Base-by-base conservation (phyloP, 2,329 filamentous ascomycete genomes). In the Beauveria brongniartii region DNA sequence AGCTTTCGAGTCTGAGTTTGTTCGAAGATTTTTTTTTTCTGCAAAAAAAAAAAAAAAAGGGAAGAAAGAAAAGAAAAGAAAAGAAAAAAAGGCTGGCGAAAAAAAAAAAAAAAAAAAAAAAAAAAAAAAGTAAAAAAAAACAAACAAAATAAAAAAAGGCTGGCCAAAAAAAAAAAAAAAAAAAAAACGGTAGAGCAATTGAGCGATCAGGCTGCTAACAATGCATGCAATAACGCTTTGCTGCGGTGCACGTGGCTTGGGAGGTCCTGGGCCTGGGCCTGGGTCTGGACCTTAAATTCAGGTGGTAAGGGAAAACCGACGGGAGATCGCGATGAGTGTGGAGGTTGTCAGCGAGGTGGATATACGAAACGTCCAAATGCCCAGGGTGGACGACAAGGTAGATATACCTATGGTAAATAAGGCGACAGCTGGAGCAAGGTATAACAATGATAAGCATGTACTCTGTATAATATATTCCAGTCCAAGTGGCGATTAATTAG, bases 171-270 rank as follows among this genome's bases (percentile, higher is more conserved):
- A n/a, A n/a, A n/a, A n/a, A n/a, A n/a, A n/a, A n/a, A n/a, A n/a
- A n/a, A 10, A 18, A 34, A 34, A 34, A 14, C 12, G 48, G 16
- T 26, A 55, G 30, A n/a, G 53, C 53, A 22, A 44, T 12, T 4
- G 40, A 30, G 53, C 53, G 46, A 30, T 34, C 46, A 20, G 37
- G 18, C 30, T 59, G 47, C n/a, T 59, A 28, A 60, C 28, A 53
- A 28, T 46, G 48, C 40, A 28, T 53, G 57, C 28, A 54, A 53
- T 47, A 53, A 54, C 47, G 48, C 26, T 54, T 54, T 20, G 50
- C 28, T 40, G 34, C 26, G 20, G 57, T 54, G 37, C 56, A 50
- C 20, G 57, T 60, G 57, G 57, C 57, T 60, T 54, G 40, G 41
- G 30, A 24, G 47, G 34, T 28, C 26, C 48, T 30, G 22, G 46